Conservation (phyloP, 148 eudicot genomes). For the Linanthus parryae region DNA sequence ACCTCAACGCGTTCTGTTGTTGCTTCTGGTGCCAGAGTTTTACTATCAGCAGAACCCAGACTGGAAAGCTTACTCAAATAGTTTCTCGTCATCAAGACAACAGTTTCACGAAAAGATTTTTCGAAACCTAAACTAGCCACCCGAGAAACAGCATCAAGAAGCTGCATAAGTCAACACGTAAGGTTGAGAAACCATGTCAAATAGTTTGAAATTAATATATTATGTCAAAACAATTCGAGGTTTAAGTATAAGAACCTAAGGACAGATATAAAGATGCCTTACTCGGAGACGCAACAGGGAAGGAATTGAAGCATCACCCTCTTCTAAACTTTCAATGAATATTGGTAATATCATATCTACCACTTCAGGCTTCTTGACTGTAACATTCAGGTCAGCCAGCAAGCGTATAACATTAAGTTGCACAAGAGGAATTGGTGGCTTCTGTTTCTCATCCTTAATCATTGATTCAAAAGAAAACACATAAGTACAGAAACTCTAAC, state of each 20-base stretch:
- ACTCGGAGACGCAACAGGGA: constrained; percentile 85
- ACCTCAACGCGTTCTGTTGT: constrained; percentile 98
- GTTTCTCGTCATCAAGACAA: constrained; percentile 89
- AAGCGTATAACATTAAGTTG: constrained; percentile 85
- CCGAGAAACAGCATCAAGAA: constrained; percentile 97
- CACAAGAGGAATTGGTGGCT: constrained; percentile 54
- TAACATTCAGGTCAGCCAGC: constrained; percentile 77
- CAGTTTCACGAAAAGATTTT: constrained; percentile 93
- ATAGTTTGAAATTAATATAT: too few species aligned
- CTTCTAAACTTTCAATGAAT: constrained; percentile 90
- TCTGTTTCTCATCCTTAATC: constrained; percentile 74
- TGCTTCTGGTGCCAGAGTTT: constrained; percentile 83
- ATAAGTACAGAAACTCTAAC: too few species aligned
- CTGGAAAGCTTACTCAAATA: constrained; percentile 77
- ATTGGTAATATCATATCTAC: constrained; percentile 87
- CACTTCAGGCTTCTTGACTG: constrained; percentile 80
- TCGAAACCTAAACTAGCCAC: constrained; percentile 98
- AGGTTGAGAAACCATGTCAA: too few species aligned
- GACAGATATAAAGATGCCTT: constrained; percentile 19
- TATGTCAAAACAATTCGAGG: too few species aligned
- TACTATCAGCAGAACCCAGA: constrained; percentile 88
- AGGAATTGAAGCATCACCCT: constrained; percentile 91
- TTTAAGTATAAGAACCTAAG: too few species aligned
- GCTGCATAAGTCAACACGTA: constrained; percentile 63
- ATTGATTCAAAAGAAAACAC: too few species aligned